Base-by-base conservation (phyloP, 2,329 filamentous ascomycete species). In the Xylaria arbuscula region DNA sequence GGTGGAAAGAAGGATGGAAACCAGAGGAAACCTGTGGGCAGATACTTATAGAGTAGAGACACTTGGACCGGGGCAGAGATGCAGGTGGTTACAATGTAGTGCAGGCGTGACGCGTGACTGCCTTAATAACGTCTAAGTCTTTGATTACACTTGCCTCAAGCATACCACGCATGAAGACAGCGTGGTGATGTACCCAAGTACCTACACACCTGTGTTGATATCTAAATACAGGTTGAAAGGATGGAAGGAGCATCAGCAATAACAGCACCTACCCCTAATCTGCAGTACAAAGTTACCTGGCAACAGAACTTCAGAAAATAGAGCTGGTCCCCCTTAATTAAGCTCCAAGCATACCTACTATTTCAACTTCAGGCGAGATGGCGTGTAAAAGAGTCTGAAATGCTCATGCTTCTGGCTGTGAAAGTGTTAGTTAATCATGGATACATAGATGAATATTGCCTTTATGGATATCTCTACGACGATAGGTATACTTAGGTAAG, bases 91-190 rank as follows among this genome's bases (percentile, higher is more conserved):
- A 28, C 28, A 2, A 28, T 5, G 22, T 4, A 32, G 8, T 15
- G 19, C 3, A 47, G 40, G 38, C 13, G 55, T 50, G 19, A 53
- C 64, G 38, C 13, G 55, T 50, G 19, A 53, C 64, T 68, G 32
- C 64, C 58, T 54, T 9, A 15, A 28, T 53, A 22, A 38, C 47
- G 19, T 24, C 47, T 1, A 24, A 11, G 56, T 28, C 42, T 5
- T 7, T 9, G 28, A 32, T 17, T 5, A 54, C 55, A 48, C 45
- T 13, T 51, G 9, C 57, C n/a, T n/a, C 19, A 1, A 36, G 47
- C n/a, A 59, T 40, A 36, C 17, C 17, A 19, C 32, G 19, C 48
- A 40, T 59, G 4, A n/a, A 59, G 54, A 66, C 5, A 59, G 32
- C 8, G 17, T 2, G 36, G 28, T 59, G 53, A 42, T 32, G n/a